Conservation (phyloP, 108 stramenopile genomes). For the Parmales sp. region DNA sequence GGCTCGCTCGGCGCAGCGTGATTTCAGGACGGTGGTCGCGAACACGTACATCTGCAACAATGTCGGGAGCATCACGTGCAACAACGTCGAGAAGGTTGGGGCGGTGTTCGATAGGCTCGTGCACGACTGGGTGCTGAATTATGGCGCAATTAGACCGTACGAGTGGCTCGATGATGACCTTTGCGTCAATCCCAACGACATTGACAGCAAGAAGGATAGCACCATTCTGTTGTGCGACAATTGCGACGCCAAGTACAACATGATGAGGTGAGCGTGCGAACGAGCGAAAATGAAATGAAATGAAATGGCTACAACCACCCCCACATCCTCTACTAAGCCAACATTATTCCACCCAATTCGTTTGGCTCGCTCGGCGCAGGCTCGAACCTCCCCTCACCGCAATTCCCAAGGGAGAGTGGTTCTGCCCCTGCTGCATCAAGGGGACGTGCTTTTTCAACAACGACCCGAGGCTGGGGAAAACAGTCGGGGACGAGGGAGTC, state of each 20-base stretch:
- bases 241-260: constrained; percentile 83
- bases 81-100: constrained; percentile 60
- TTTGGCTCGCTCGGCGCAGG: too few species aligned
- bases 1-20: too few species aligned
- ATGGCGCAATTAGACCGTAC: constrained; percentile 44
- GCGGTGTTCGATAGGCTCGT: constrained; percentile 70
- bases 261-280: too few species aligned
- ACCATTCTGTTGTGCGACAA: constrained; percentile 72
- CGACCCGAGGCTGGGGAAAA: constrained; percentile 64
- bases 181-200: constrained; percentile 20
- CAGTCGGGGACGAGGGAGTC: constrained; percentile 16
- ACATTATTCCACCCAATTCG: too few species aligned
- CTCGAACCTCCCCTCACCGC: constrained; percentile 54
- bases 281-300: too few species aligned
- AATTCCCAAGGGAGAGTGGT: constrained; percentile 77
- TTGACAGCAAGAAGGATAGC: constrained; percentile 47
- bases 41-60: constrained; percentile 55
- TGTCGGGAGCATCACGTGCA: constrained; percentile 55
- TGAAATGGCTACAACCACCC: too few species aligned
- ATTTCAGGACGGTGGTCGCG: constrained; percentile 37
- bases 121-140: constrained; percentile 73
- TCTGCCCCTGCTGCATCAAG: constrained; percentile 62
- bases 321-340: too few species aligned
- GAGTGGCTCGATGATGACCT: constrained; percentile 67
- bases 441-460: constrained; percentile 64